phyloP scores from a whole-genome alignment of 208 protist genomes.

The Crithidia thermophila region DNA sequence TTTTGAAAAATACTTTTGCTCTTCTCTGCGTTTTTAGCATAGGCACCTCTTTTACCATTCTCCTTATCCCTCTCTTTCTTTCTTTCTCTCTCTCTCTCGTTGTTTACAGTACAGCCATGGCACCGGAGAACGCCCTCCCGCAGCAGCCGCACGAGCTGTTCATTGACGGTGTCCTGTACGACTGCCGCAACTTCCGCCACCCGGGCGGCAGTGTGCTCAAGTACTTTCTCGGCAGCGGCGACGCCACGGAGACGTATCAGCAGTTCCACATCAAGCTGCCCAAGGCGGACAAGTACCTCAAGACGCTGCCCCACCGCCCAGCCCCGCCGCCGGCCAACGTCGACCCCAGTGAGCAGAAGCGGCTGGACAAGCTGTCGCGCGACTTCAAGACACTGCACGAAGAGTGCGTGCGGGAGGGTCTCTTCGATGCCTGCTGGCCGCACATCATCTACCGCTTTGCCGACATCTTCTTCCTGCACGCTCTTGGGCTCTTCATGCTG shows the following conservation, averaged over 20 bases:
- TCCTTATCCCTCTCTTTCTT: background rate
- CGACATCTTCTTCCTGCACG: slow-evolving; percentile 63
- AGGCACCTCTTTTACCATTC: background rate
- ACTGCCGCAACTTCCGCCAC: slow-evolving; percentile 64
- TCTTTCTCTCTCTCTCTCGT: slow-evolving; percentile 23
- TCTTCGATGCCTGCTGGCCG: slow-evolving; percentile 53
- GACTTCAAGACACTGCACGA: slow-evolving; percentile 60
- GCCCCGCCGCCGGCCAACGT: slow-evolving; percentile 26
- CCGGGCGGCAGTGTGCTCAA: slow-evolving; percentile 70
- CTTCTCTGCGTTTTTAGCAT: background rate
- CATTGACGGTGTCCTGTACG: slow-evolving; percentile 71
- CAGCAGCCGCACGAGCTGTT: slow-evolving; percentile 61
- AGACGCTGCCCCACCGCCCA: slow-evolving; percentile 49
- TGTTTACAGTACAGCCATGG: slow-evolving; percentile 21
- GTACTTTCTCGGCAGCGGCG: slow-evolving; percentile 58
- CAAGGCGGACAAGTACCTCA: slow-evolving; percentile 51
- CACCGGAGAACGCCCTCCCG: background rate
- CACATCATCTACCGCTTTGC: slow-evolving; percentile 67
- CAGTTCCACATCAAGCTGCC: slow-evolving; percentile 71
- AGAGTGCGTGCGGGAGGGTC: slow-evolving; percentile 52
- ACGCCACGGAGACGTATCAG: slow-evolving; percentile 68
- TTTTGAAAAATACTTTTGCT: slow-evolving; percentile 10
- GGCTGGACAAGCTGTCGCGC: slow-evolving; percentile 47
- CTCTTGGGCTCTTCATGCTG: slow-evolving; percentile 53
- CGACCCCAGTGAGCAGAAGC: slow-evolving; percentile 42